These are phyloP conservation scores for Phanerochaete sordida DNA, from an alignment of 768 basidiomycete genomes.

Conservation along the genomic window DNA sequence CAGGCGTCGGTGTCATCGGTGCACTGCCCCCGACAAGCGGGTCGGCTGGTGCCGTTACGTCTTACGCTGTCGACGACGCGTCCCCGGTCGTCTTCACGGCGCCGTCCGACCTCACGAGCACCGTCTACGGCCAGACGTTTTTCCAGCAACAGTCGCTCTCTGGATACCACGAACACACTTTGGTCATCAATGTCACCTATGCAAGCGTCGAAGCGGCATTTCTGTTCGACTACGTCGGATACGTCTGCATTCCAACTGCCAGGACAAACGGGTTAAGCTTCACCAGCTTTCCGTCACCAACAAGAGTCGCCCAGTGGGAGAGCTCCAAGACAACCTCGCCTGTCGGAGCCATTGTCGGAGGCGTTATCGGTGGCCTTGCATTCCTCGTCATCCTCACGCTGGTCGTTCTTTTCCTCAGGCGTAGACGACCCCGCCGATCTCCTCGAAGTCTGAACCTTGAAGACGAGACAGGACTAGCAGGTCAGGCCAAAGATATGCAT, in stretches of 20 bases:
- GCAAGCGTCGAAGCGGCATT: background rate
- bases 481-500: background rate
- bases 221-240: slow-evolving; percentile 7
- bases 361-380: slow-evolving; percentile 8
- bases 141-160: background rate
- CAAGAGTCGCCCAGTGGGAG: background rate
- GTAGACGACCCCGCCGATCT: background rate
- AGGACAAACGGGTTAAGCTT: background rate
- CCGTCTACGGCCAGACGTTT: background rate
- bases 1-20: slow-evolving; percentile 7
- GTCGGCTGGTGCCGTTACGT: background rate
- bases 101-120: slow-evolving; percentile 1
- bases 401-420: background rate
- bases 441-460: background rate
- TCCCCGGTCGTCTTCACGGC: background rate
- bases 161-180: background rate
- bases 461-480: background rate
- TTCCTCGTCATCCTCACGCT: background rate
- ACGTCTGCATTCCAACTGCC: background rate
- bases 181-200: slow-evolving; percentile 4
- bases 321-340: background rate
- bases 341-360: slow-evolving; percentile 12
- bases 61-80: background rate
- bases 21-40: background rate
- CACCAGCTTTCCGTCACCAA: background rate